Conservation (phyloP, 176 grass and related monocot genomes). For the Ananas comosus region DNA sequence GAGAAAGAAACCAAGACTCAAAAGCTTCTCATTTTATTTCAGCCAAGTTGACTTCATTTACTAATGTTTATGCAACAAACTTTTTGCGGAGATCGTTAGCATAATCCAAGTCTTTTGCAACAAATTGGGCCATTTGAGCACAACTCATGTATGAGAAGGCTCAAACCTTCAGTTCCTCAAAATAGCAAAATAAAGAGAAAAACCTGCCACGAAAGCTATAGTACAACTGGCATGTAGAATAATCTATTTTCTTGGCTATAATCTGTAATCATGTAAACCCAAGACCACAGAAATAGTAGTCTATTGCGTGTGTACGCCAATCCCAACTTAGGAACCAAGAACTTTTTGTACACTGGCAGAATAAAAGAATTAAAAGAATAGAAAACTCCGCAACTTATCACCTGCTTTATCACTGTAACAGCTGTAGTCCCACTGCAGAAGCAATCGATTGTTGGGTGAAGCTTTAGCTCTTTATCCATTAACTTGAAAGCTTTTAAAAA, state of each 20-base stretch:
- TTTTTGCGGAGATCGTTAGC: neutral
- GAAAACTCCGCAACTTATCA: constrained; percentile 16
- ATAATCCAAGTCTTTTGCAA: too few species aligned
- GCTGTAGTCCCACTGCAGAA: constrained; percentile 96
- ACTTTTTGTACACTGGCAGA: constrained; percentile 15
- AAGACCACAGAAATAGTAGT: neutral
- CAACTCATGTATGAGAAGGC: too few species aligned
- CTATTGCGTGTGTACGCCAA: neutral
- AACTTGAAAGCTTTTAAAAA: constrained; percentile 85
- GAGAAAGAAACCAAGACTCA: constrained; percentile 2
- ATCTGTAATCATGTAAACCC: neutral
- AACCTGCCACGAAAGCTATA: too few species aligned
- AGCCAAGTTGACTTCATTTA: neutral
- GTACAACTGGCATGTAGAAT: too few species aligned
- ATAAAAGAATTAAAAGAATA: neutral
- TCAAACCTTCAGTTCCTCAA: too few species aligned
- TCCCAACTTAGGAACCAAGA: neutral
- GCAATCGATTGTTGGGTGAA: constrained; percentile 80
- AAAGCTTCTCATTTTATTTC: neutral
- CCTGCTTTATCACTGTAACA: constrained; percentile 93
- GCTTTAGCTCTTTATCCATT: constrained; percentile 94
- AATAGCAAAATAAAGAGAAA: too few species aligned
- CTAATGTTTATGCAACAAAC: neutral
- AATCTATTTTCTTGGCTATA: too few species aligned
- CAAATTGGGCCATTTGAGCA: too few species aligned